Conservation (phyloP, 2,329 filamentous ascomycete species). For the Scortechinia acanthostroma region DNA sequence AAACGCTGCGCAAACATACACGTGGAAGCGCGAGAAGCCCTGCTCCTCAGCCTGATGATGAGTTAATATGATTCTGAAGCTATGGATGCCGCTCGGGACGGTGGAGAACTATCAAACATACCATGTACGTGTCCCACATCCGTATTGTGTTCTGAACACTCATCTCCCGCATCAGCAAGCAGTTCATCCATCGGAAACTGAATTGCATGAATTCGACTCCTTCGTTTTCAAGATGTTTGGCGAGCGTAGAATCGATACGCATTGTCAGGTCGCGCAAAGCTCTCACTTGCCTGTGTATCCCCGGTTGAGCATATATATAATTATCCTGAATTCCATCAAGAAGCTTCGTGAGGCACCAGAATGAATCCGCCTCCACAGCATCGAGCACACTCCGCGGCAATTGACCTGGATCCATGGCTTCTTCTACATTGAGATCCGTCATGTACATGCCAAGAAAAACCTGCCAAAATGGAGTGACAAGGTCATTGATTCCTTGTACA, state of each 20-base stretch:
- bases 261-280: constrained; percentile 84
- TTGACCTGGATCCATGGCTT: constrained; percentile 93
- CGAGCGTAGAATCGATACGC: constrained; percentile 76
- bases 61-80: not conserved
- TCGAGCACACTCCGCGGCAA: constrained; percentile 84
- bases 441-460: constrained; percentile 93
- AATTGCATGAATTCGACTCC: constrained; percentile 98
- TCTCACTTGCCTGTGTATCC: constrained; percentile 87
- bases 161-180: constrained; percentile 92
- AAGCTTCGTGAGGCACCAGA: constrained; percentile 96
- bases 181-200: constrained; percentile 99
- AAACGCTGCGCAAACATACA: constrained; percentile 96
- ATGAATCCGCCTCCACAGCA: constrained; percentile 93
- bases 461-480: constrained; percentile 96
- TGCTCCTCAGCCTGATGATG: constrained; percentile 82
- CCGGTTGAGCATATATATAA: constrained; percentile 94
- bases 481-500: constrained; percentile 96
- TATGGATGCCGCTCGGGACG: not conserved
- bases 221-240: constrained; percentile 82
- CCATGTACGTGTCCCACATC: constrained; percentile 99
- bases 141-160: constrained; percentile 92
- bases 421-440: constrained; percentile 84
- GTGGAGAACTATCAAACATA: constrained; percentile 32
- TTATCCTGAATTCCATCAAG: constrained; percentile 99
- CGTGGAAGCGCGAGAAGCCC: constrained; percentile 94